Evolutionary conservation across 768 basidiomycete genomes (phyloP), one percentile per base, ranked within the genome.

Genomic region (Tulasnella sp.): DNA sequence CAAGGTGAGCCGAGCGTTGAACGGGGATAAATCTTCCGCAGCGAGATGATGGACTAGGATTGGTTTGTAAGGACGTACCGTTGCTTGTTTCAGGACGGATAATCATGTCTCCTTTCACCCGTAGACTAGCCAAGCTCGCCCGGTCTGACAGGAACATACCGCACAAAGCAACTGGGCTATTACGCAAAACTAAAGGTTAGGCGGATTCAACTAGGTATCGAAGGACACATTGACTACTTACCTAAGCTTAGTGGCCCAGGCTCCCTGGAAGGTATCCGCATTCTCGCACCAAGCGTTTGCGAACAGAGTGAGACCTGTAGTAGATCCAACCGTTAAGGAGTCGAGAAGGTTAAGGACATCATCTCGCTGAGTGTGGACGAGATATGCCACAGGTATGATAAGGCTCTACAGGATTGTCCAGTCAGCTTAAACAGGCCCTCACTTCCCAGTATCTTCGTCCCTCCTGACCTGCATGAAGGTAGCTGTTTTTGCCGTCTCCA

Each of bases 271-370:
- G 6, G 93, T 95, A 85, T 95, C 94, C 18, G 93, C 92, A 82
- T 96, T 97, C 84, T 99, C 97, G 83, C 94, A 94, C 97, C 97
- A 98, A 0, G 94, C 92, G 78, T 92, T 90, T 38, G 99, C 89
- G n/a, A 99, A 88, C 72, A 98, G 89, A 80, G 96, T 92, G n/a
- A 98, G 88, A 0, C 90, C 94, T 0, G 89, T 88, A 39, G 90
- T 88, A 31, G 89, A 71, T 89, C 86, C 14, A 2, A 92, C 87
- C 18, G 85, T 86, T 81, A 90, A 91, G 16, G 89, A 86, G 82
- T 97, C 94, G 31, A 99, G 87, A 39, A 98, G 88, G 18, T 88
- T 86, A 24, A 99, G 87, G 1, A 96, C 92, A 0, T 91, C 91
- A 81, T 95, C 92, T 34, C 91, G 90, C 83, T 98, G 94, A 80